Conservation (phyloP, 306 rosid species). For the Bauhinia variegata region DNA sequence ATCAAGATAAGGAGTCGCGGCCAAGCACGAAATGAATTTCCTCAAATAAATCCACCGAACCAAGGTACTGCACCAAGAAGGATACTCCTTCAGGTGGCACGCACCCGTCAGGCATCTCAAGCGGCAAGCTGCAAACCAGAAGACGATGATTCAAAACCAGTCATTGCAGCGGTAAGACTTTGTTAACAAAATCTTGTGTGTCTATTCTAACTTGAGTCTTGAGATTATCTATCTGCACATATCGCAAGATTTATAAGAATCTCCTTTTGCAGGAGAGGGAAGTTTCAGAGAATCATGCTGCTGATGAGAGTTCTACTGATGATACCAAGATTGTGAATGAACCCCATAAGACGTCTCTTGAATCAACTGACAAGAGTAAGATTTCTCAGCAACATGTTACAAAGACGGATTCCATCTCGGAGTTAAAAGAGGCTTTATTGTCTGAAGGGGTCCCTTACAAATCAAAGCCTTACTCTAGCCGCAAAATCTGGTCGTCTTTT, state of each 20-base stretch:
- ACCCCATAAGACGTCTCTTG: conserved; percentile 14
- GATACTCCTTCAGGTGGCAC: conserved; percentile 38
- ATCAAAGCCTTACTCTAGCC: conserved; percentile 39
- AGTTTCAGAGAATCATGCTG: conserved; percentile 40
- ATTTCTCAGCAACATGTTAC: conserved; percentile 31
- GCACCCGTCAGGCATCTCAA: conserved; percentile 25
- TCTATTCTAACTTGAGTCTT: conserved; percentile 20
- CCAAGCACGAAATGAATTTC: conserved; percentile 29
- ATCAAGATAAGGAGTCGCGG: conserved; percentile 51
- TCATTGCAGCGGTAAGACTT: conserved; percentile 53
- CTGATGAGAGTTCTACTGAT: conserved; percentile 31
- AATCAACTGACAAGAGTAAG: conserved; percentile 37
- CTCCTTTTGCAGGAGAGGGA: conserved; percentile 53
- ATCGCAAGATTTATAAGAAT: conserved; percentile 37
- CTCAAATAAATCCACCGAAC: conserved; percentile 6
- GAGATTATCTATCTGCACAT: conserved; percentile 12
- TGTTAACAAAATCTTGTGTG: conserved; percentile 22
- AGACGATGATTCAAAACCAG: conserved; percentile 45
- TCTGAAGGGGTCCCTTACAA: conserved; percentile 35
- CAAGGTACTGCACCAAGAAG: conserved; percentile 69
- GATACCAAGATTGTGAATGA: conserved; percentile 21
- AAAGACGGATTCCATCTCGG: conserved; percentile 17
- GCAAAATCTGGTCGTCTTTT: conserved; percentile 43
- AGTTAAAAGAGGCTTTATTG: conserved; percentile 31
- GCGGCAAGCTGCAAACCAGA: conserved; percentile 31